Base-by-base conservation (phyloP, 78 protist genomes). In the Bigelowiella natans region DNA sequence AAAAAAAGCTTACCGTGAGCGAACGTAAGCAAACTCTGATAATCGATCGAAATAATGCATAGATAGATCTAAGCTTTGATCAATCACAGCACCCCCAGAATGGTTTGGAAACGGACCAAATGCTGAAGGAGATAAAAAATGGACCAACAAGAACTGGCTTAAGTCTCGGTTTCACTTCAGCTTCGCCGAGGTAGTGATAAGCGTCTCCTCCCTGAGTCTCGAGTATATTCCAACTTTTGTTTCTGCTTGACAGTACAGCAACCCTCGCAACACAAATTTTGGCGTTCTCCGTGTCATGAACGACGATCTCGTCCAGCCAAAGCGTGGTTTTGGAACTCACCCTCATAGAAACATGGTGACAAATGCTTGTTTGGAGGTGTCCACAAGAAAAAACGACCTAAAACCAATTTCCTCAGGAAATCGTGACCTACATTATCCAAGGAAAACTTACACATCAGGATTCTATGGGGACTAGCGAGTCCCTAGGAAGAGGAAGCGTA, bases 211-310 rank as follows among this genome's bases (percentile, higher is more conserved):
- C 82, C 34, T 11, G 11, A 51, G 11, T 11, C 18, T 28, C 18
- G 82, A 28, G 18, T 51, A 18, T 51, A 51, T 51, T 11, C 18
- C 11, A 28, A 18, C 18, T 28, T 51, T 11, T 51, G 18, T 51
- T 11, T 51, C 11, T 51, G 82, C 18, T 28, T 51, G 82, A 28
- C 11, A 28, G 11, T 83, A 83, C 31, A 51, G 18, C 73, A 51
- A 51, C 73, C 18, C 18, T 18, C 34, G 73, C 39, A 30, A 83
- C 31, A 83, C 36, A 1, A n/a, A 85, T 0, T 94, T 37, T 34
- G 96, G 96, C 11, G 90, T 63, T 36, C 94, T 94, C 28, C 92
- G 94, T 0, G 96, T 94, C 37, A 1, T 91, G 85, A 94, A 94
- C 38, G 96, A 94, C 84, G 39, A 11, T 2, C 88, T 2, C 39